Percentiles rank a stretch among this genome's conserved stretches.
Conservation (phyloP, 208 protist genomes). For the Leishmania tarentolae region DNA sequence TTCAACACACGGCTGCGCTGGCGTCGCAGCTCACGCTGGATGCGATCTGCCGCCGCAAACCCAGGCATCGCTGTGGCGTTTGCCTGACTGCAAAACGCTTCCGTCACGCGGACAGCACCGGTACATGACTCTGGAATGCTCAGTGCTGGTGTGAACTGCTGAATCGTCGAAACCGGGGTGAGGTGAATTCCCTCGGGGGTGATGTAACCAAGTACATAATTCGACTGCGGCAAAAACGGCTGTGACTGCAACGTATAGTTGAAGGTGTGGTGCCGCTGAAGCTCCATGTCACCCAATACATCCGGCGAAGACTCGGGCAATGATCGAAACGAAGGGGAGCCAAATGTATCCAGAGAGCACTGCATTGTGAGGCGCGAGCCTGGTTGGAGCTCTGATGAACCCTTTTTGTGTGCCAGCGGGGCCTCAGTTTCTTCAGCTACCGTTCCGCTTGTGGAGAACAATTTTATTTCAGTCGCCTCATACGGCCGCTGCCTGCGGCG, state of each 20-base stretch:
- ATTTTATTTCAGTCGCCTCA: constrained; percentile 59
- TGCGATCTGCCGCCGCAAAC: constrained; percentile 55
- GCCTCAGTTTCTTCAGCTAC: neutral
- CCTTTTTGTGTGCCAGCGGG: neutral
- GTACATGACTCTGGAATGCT: constrained; percentile 4
- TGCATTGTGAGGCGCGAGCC: constrained; percentile 74
- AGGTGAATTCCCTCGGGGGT: constrained; percentile 62
- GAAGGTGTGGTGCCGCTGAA: constrained; percentile 43
- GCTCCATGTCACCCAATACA: constrained; percentile 20
- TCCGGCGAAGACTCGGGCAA: neutral
- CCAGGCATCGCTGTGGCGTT: constrained; percentile 39
- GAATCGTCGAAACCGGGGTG: constrained; percentile 62
- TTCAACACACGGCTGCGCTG: constrained; percentile 82
- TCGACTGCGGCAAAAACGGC: constrained; percentile 63
- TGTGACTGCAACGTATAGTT: constrained; percentile 75
- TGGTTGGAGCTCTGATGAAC: constrained; percentile 29
- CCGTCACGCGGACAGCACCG: constrained; percentile 37
- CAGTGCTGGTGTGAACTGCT: constrained; percentile 40
- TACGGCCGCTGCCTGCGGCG: constrained; percentile 68
- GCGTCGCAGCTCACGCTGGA: constrained; percentile 68
- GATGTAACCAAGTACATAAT: constrained; percentile 73
- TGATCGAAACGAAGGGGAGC: constrained; percentile 57
- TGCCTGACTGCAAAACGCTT: constrained; percentile 45
- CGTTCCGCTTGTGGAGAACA: constrained; percentile 58
- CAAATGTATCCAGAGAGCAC: constrained; percentile 78